These are phyloP conservation scores for Cladosporium austrohemisphaericum DNA, from an alignment of 2,329 filamentous ascomycete genomes.

Conservation along the genomic window DNA sequence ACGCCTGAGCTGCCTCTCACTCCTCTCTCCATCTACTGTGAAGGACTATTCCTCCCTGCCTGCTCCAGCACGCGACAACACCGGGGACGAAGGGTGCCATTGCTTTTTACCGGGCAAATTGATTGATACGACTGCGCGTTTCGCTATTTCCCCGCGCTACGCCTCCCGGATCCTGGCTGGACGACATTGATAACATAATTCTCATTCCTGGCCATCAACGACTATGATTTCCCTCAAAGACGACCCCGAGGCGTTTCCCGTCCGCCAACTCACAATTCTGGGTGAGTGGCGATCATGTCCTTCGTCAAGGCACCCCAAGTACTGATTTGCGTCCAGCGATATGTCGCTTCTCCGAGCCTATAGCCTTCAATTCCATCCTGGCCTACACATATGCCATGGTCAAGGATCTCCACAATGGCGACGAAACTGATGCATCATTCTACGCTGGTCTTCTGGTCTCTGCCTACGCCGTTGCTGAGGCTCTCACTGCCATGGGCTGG, in stretches of 20 bases:
- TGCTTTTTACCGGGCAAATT: background rate
- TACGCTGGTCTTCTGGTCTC: slow-evolving; percentile 84
- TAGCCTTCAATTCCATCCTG: slow-evolving; percentile 73
- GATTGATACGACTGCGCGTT: background rate
- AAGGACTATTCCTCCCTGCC: background rate
- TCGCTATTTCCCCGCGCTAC: background rate
- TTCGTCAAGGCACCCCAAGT: background rate
- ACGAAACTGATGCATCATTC: slow-evolving; percentile 69
- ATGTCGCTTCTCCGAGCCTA: slow-evolving; percentile 17
- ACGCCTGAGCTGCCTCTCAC: too few relatives aligned
- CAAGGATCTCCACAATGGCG: slow-evolving; percentile 66
- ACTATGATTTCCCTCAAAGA: slow-evolving; percentile 15
- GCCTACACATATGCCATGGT: slow-evolving; percentile 83
- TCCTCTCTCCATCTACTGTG: background rate
- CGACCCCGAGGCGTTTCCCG: slow-evolving; percentile 71
- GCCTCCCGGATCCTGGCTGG: background rate
- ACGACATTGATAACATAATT: background rate
- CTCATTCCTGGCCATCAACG: background rate
- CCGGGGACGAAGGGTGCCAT: slow-evolving; percentile 1
- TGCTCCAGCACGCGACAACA: background rate
- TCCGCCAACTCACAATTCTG: slow-evolving; percentile 74
- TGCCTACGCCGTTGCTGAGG: slow-evolving; percentile 75
- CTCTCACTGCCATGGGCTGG: slow-evolving; percentile 79
- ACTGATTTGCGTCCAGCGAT: slow-evolving; percentile 11
- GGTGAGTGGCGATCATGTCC: slow-evolving; percentile 63